phyloP scores from a whole-genome alignment of 768 basidiomycete species.

The Leccinum imitatum region DNA sequence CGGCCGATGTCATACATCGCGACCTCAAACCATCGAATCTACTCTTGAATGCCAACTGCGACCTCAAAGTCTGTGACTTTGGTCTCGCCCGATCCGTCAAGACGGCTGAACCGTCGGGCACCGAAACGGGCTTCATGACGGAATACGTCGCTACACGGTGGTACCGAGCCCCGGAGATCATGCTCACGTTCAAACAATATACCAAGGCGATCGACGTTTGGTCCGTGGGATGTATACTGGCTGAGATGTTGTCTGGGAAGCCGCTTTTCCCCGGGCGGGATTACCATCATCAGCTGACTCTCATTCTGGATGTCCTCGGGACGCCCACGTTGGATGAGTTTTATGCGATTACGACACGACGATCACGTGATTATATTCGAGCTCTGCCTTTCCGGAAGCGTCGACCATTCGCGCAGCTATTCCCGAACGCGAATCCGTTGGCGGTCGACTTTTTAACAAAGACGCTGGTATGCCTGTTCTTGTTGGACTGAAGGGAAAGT shows the following conservation, averaged over 20 bases:
- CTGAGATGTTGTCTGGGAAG: conserved; percentile 97
- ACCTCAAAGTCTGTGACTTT: conserved; percentile 94
- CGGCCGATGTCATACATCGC: conserved; percentile 93
- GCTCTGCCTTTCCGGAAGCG: conserved; percentile 92
- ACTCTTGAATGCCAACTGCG: conserved; percentile 96
- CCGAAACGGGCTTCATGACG: conserved; percentile 89
- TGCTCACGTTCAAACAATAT: conserved; percentile 99
- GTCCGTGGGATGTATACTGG: conserved; percentile 86
- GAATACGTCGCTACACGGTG: conserved; percentile 98
- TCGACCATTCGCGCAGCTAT: conserved; percentile 77
- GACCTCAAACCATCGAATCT: conserved; percentile 98
- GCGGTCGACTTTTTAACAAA: conserved; percentile 80
- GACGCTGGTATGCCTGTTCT: conserved; percentile 59
- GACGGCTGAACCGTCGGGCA: conserved; percentile 82
- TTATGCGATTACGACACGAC: conserved; percentile 89
- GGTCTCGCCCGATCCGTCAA: conserved; percentile 89
- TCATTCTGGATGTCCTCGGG: conserved; percentile 95
- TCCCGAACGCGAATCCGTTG: conserved; percentile 85
- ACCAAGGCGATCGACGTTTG: conserved; percentile 93
- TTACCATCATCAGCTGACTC: conserved; percentile 93
- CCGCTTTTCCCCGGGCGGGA: conserved; percentile 96
- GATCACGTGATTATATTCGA: conserved; percentile 94
- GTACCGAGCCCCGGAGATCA: conserved; percentile 99
- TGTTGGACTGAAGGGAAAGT: too few species aligned
- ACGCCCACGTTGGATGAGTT: conserved; percentile 98